Conservation (phyloP, 1,284 basidiomycete genomes). For the Trametes versicolor region DNA sequence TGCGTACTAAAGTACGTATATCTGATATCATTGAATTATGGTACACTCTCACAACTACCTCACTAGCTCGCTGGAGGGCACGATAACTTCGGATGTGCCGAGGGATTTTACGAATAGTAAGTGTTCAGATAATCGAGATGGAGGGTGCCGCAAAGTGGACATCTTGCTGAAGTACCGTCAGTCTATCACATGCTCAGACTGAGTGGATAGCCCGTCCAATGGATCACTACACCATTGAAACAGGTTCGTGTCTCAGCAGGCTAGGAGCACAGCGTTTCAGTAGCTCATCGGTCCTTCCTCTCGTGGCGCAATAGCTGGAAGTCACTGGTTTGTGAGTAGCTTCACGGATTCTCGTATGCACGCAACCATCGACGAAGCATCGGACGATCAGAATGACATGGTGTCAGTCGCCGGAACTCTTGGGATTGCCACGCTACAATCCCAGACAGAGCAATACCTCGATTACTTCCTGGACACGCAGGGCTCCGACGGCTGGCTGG, state of each 20-base stretch:
- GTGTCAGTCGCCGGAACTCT: slow-evolving; percentile 58
- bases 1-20: too few relatives aligned
- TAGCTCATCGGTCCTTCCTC: not conserved
- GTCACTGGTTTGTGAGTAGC: slow-evolving; percentile 64
- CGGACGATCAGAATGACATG: slow-evolving; percentile 59
- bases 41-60: too few relatives aligned
- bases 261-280: not conserved
- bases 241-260: not conserved
- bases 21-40: too few relatives aligned
- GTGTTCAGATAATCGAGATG: too few relatives aligned
- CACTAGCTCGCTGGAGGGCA: too few relatives aligned
- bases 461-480: slow-evolving; percentile 64
- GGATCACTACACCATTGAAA: not conserved
- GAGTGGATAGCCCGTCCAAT: not conserved
- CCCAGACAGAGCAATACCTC: slow-evolving; percentile 58
- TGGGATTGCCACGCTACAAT: slow-evolving; percentile 54
- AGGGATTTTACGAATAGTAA: not conserved
- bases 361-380: too few relatives aligned
- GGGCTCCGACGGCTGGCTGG: slow-evolving; percentile 64
- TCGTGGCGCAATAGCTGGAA: slow-evolving; percentile 51
- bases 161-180: not conserved
- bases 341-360: too few relatives aligned
- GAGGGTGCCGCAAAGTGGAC: not conserved
- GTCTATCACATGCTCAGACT: not conserved
- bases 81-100: not conserved